phyloP scores from a whole-genome alignment of 129 eudicot species.

The Artemisia annua region DNA sequence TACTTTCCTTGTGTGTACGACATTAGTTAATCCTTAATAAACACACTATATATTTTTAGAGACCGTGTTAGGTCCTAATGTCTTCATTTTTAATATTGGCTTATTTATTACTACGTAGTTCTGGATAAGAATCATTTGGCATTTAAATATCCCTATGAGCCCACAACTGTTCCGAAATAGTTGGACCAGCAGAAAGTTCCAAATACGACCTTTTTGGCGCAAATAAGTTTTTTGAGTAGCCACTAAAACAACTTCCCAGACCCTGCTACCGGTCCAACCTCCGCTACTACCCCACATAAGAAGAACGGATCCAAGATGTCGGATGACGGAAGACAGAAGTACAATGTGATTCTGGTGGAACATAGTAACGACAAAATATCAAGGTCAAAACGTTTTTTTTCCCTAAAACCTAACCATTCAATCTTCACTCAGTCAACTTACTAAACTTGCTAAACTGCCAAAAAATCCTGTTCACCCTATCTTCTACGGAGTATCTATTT shows the following conservation, averaged over 20 bases:
- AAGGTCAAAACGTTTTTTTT: conserved; percentile 4
- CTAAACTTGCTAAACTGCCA: conserved; percentile 1
- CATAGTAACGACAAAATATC: conserved; percentile 7
- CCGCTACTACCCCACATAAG: conserved; percentile 12
- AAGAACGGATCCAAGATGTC: not conserved
- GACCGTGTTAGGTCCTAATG: no score
- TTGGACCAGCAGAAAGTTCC: conserved; percentile 19
- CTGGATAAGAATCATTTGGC: conserved; percentile 5
- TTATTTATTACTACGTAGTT: not conserved
- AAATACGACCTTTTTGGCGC: not conserved
- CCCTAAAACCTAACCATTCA: conserved; percentile 5
- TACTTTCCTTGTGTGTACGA: not conserved
- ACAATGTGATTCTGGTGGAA: conserved; percentile 13
- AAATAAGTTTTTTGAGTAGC: not conserved
- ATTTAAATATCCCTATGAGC: conserved; percentile 2
- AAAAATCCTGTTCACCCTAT: not conserved
- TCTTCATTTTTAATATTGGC: not conserved
- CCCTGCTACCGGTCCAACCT: not conserved
- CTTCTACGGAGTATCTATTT: conserved; percentile 1
- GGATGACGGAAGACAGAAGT: conserved; percentile 16
- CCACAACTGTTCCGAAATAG: not conserved
- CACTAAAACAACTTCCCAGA: not conserved
- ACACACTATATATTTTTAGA: no score
- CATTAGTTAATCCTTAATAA: not conserved
- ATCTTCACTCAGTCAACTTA: conserved; percentile 15